Evolutionary conservation across 163 green algal genomes (phyloP), one percentile per base, ranked within the genome.

Genomic region (Scenedesmus sp.): DNA sequence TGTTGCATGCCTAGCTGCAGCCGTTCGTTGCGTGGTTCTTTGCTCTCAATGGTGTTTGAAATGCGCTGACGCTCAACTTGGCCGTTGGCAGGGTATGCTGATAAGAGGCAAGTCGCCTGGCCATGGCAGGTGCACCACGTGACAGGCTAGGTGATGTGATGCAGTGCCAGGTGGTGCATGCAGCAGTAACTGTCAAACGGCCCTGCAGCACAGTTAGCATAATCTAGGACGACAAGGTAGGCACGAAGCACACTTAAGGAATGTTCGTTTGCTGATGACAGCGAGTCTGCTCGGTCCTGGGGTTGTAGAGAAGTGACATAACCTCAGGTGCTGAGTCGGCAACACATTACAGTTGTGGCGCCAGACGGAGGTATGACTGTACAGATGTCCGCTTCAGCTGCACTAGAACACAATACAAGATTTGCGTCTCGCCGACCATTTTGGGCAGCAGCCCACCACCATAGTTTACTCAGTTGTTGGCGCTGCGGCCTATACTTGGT

Each of bases 391-490:
- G 30, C 2, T 9, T 33, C 5, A 7, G 30, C 26, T 76, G 65
- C 65, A 40, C 20, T 5, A 1, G 65, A 76, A 76, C 2, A 6
- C 24, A 76, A 40, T 76, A 9, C 30, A n/a, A n/a, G 16, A 22
- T 40, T 40, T 76, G 65, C 65, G 65, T 76, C 65, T 40, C 65
- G 65, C 65, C 65, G 16, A 76, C 65, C 65, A 76, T 76, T 56
- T 76, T 76, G 35, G 73, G 35, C 73, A 82, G 73, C 73, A 82
- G 73, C 73, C 73, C 73, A 44, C 35, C 73, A 79, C 10, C 68
- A 82, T 18, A n/a, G 73, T 46, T 7, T 15, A 3, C 65, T 76
- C 30, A 3, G 65, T 76, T 76, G 65, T 76, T 76, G 65, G 65
- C 9, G 65, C 65, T 76, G 65, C 65, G 7, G 30, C 30, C 30